A percentile compares a stretch with the other conserved stretches of the same genome.
Conservation (phyloP, 2,329 filamentous ascomycete genomes). For the Amesomyces nigricolor region DNA sequence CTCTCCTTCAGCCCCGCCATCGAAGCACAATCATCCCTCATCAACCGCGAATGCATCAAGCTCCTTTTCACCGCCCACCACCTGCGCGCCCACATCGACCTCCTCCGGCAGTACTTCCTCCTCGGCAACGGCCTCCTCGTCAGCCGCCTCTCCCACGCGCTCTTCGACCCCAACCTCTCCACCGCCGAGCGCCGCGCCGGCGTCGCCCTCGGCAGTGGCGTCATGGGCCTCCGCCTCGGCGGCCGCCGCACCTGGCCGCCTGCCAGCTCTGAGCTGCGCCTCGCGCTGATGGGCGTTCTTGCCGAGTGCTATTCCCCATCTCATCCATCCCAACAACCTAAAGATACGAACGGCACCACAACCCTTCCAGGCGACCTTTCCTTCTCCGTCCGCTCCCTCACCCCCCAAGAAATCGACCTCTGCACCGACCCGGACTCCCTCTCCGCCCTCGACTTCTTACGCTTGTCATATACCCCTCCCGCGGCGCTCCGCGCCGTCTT, state of each 20-base stretch:
- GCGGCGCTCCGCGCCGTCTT: slow-evolving; percentile 67
- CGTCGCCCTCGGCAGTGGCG: slow-evolving; percentile 52
- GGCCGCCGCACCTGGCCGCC: slow-evolving; percentile 83
- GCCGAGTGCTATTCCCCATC: slow-evolving; percentile 58
- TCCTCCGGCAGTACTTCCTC: slow-evolving; percentile 77
- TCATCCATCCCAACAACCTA: not conserved
- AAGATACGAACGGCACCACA: not conserved
- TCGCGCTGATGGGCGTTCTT: slow-evolving; percentile 81
- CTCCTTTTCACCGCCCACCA: slow-evolving; percentile 71
- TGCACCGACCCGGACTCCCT: slow-evolving; percentile 79
- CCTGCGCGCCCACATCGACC: slow-evolving; percentile 62
- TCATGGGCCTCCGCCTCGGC: slow-evolving; percentile 80
- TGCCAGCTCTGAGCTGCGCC: slow-evolving; percentile 83
- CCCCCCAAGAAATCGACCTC: slow-evolving; percentile 69
- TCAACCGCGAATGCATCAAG: slow-evolving; percentile 69
- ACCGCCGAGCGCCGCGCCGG: slow-evolving; percentile 70
- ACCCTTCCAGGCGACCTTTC: slow-evolving; percentile 63
- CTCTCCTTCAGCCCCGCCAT: slow-evolving; percentile 74
- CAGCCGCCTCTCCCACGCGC: slow-evolving; percentile 68
- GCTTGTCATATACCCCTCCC: slow-evolving; percentile 77
- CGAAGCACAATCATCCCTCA: slow-evolving; percentile 64
- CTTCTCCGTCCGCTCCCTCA: slow-evolving; percentile 80
- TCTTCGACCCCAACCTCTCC: slow-evolving; percentile 79
- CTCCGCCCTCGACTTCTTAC: slow-evolving; percentile 87
- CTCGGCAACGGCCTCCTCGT: slow-evolving; percentile 81